A percentile compares a stretch with the other conserved stretches of the same genome.
These are phyloP conservation scores for Soucietia sequanensis DNA, from an alignment of 805 yeast species.

Conservation along the genomic window DNA sequence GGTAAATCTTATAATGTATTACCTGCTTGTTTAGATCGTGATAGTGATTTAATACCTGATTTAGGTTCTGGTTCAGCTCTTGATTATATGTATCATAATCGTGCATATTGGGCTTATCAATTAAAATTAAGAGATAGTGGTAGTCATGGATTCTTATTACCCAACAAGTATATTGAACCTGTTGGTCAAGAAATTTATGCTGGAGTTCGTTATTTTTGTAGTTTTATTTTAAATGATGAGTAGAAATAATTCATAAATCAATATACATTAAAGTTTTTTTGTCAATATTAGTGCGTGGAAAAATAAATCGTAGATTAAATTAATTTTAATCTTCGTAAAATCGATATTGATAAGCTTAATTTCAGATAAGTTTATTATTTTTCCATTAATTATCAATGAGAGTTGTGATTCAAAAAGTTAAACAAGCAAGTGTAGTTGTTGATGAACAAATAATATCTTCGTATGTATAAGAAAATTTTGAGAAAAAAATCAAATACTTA, in stretches of 20 bases:
- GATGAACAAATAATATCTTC: conserved; percentile 66
- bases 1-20: conserved; percentile 68
- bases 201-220: conserved; percentile 62
- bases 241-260: conserved; percentile 4
- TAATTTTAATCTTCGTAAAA: conserved; percentile 22
- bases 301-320: conserved; percentile 40
- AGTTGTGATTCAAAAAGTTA: conserved; percentile 88
- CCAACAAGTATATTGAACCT: conserved; percentile 65
- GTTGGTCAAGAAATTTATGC: conserved; percentile 75
- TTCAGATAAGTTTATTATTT: too few species aligned
- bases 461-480: conserved; percentile 22
- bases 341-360: conserved; percentile 21
- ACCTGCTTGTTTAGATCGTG: conserved; percentile 79
- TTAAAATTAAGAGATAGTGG: conserved; percentile 81
- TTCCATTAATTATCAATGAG: too few species aligned
- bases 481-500: not conserved
- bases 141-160: conserved; percentile 77
- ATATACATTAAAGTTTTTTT: not conserved
- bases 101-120: conserved; percentile 83
- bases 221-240: conserved; percentile 33
- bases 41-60: conserved; percentile 69
- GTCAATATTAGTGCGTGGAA: not conserved
- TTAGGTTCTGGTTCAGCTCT: conserved; percentile 78
- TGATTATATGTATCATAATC: conserved; percentile 80
- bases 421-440: conserved; percentile 85